Evolutionary conservation across 768 basidiomycete species (phyloP).

Genomic region (Pisolithus orientalis): DNA sequence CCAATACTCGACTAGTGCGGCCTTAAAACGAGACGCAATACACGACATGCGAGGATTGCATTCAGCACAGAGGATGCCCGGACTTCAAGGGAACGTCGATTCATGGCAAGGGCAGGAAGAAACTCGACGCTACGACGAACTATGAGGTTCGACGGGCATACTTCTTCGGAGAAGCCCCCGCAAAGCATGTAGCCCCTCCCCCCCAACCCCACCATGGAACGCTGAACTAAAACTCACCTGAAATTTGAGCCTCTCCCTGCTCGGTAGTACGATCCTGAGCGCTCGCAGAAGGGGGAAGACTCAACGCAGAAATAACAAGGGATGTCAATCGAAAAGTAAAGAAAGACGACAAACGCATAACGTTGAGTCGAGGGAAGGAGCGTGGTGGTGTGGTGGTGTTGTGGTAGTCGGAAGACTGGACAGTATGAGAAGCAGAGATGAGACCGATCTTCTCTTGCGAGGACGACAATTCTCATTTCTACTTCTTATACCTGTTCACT

Average conservation of each 20-base stretch:
- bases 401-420: not conserved
- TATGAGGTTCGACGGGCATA: too few species aligned
- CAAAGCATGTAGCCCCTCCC: too few species aligned
- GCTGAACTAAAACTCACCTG: conserved; percentile 19
- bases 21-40: not conserved
- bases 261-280: conserved; percentile 26
- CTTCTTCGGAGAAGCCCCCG: too few species aligned
- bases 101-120: too few species aligned
- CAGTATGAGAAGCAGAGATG: not conserved
- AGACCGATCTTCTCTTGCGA: not conserved
- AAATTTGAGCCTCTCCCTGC: conserved; percentile 26
- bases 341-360: conserved; percentile 5
- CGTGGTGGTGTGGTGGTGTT: too few species aligned
- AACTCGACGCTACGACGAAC: too few species aligned
- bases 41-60: too few species aligned
- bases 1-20: not conserved
- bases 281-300: not conserved
- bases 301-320: not conserved
- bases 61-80: too few species aligned
- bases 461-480: too few species aligned
- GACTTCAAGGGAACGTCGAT: too few species aligned
- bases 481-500: too few species aligned
- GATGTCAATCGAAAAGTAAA: not conserved
- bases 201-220: too few species aligned
- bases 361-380: not conserved